Evolutionary conservation across 1,284 basidiomycete genomes (phyloP).

Genomic region (Sporisorium graminicola): DNA sequence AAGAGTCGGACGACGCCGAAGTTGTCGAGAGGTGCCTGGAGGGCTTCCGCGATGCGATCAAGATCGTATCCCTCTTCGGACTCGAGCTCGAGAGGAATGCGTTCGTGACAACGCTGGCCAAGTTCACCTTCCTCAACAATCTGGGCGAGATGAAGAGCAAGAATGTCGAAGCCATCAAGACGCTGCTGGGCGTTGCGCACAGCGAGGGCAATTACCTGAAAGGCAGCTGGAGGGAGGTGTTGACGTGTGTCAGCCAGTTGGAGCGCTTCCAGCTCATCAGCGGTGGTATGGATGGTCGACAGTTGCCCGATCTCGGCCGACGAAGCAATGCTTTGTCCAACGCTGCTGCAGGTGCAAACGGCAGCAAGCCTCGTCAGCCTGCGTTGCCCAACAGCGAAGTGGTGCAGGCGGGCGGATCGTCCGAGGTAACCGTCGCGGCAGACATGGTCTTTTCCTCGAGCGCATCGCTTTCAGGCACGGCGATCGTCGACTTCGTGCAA

Average conservation of each 20-base stretch:
- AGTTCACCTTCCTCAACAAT: constrained; percentile 70
- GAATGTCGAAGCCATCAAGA: constrained; percentile 70
- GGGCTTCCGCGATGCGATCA: constrained; percentile 68
- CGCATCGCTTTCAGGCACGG: constrained; percentile 91
- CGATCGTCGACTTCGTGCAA: constrained; percentile 97
- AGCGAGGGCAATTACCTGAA: constrained; percentile 69
- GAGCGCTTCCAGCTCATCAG: constrained; percentile 69
- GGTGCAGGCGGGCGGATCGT: constrained; percentile 94
- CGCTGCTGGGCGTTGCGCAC: constrained; percentile 67
- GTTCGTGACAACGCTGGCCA: constrained; percentile 69
- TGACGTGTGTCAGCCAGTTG: constrained; percentile 68
- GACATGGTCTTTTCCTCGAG: constrained; percentile 99
- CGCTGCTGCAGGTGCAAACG: constrained; percentile 17
- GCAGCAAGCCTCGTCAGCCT: constrained; percentile 25
- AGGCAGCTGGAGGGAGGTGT: constrained; percentile 68
- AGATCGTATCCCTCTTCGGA: constrained; percentile 68
- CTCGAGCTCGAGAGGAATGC: constrained; percentile 69
- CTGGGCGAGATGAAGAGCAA: constrained; percentile 70
- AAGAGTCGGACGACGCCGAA: constrained; percentile 66
- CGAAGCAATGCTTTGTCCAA: constrained; percentile 69
- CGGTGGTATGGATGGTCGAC: constrained; percentile 72
- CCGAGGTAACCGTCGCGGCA: constrained; percentile 96
- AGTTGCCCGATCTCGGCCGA: constrained; percentile 82
- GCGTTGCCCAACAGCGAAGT: constrained; percentile 84
- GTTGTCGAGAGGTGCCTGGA: constrained; percentile 63